phyloP scores from a whole-genome alignment of 192 early-diverging fungal species.

The Dissophora globulifera region DNA sequence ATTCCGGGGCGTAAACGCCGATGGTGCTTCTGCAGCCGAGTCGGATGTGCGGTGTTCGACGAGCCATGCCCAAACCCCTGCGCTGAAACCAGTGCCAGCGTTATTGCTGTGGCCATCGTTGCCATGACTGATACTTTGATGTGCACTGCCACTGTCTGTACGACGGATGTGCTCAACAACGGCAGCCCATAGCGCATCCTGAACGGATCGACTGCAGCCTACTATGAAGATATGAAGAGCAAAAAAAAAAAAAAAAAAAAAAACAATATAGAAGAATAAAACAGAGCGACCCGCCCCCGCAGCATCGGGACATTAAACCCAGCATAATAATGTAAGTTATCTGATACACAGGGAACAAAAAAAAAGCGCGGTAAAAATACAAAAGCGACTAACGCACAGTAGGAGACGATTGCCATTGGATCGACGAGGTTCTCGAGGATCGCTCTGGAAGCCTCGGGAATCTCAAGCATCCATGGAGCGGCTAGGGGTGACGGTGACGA shows the following conservation, averaged over 20 bases:
- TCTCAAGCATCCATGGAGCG: neutral
- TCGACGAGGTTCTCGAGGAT: slow-evolving; percentile 3
- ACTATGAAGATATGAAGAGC: neutral
- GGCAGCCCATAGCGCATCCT: slow-evolving; percentile 2
- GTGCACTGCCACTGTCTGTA: neutral
- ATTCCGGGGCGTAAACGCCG: no score
- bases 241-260: no score
- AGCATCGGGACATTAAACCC: no score
- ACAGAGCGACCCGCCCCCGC: no score
- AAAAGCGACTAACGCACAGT: slow-evolving; percentile 8
- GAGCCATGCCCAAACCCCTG: slow-evolving; percentile 13
- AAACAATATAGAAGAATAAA: no score
- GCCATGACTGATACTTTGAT: neutral
- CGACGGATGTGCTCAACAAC: neutral
- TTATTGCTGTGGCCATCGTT: neutral
- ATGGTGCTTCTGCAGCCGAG: no score
- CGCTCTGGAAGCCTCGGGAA: slow-evolving; percentile 3
- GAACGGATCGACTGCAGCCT: neutral
- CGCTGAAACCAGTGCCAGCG: neutral
- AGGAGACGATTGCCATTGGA: slow-evolving; percentile 7
- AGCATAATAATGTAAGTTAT: no score
- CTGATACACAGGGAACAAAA: no score
- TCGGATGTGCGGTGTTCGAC: neutral
- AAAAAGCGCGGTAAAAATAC: no score
- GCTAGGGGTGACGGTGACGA: neutral